A percentile compares a stretch with the other conserved stretches of the same genome.
These are phyloP conservation scores for Apophysomyces sp. DNA, from an alignment of 371 early-diverging fungal genomes.

Conservation along the genomic window DNA sequence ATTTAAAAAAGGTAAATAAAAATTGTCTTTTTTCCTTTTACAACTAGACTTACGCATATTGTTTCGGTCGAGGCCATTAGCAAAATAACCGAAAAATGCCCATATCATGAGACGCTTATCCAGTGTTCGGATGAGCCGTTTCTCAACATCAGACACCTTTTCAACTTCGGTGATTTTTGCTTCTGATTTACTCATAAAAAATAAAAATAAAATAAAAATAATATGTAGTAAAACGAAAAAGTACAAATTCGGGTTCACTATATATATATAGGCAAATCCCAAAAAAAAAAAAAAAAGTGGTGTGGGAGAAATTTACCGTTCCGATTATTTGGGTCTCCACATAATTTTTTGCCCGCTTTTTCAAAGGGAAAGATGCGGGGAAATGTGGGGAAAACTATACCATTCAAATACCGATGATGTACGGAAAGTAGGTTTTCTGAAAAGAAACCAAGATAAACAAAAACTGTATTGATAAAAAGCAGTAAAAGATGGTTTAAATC, in stretches of 20 bases:
- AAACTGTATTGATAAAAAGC: no score
- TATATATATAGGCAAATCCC: background rate
- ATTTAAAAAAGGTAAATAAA: background rate
- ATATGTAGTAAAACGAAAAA: background rate
- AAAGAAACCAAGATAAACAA: no score
- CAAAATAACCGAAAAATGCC: slow-evolving; percentile 69
- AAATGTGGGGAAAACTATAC: background rate
- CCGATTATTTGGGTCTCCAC: background rate
- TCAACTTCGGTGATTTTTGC: background rate
- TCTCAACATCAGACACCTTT: slow-evolving; percentile 25
- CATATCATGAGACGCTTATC: slow-evolving; percentile 70
- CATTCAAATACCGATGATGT: background rate
- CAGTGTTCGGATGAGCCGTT: slow-evolving; percentile 60
- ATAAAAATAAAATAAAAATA: background rate
- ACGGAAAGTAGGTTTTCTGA: no score
- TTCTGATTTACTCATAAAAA: background rate
- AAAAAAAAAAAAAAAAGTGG: background rate
- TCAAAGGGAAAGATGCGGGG: background rate
- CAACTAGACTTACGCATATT: slow-evolving; percentile 61
- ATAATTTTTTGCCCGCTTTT: background rate
- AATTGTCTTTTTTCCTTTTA: background rate
- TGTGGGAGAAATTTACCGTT: background rate
- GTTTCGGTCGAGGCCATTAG: slow-evolving; percentile 73
- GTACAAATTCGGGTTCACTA: background rate
- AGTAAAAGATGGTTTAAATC: no score